Conservation (phyloP, 805 yeast species). For the Lipomyces japonicus region DNA sequence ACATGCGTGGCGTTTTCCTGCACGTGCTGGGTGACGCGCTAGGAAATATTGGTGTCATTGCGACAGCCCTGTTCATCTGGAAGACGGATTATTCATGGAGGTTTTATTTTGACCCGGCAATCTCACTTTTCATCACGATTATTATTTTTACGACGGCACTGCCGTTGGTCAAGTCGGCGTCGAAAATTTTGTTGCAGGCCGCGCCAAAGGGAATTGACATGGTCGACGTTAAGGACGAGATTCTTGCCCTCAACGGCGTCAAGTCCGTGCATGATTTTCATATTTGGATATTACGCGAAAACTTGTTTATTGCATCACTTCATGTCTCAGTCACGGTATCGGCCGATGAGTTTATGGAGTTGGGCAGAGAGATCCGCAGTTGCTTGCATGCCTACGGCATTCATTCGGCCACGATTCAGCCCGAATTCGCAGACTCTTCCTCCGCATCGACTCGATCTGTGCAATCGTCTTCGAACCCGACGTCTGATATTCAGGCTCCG, state of each 20-base stretch:
- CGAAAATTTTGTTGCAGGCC: conserved; percentile 86
- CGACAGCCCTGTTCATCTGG: conserved; percentile 90
- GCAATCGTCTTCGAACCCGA: neutral
- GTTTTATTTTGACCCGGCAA: conserved; percentile 77
- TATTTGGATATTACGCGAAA: conserved; percentile 92
- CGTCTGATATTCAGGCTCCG: neutral
- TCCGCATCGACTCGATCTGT: conserved; percentile 1
- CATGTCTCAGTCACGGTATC: conserved; percentile 71
- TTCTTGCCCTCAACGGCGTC: conserved; percentile 66
- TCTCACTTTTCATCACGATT: conserved; percentile 78
- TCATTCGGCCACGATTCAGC: conserved; percentile 93
- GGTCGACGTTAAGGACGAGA: conserved; percentile 65
- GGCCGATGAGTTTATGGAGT: conserved; percentile 58
- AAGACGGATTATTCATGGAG: conserved; percentile 86
- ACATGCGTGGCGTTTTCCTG: conserved; percentile 94
- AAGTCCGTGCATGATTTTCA: conserved; percentile 91
- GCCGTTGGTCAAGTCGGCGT: conserved; percentile 81
- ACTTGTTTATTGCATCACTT: conserved; percentile 77
- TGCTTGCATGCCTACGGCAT: conserved; percentile 80
- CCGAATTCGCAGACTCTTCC: conserved; percentile 59
- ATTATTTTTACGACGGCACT: conserved; percentile 89
- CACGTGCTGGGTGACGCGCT: conserved; percentile 96
- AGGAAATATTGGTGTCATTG: conserved; percentile 90
- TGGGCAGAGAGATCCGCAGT: conserved; percentile 71
- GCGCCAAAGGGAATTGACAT: conserved; percentile 83